Percentiles rank a stretch among this genome's conserved stretches.
These are phyloP conservation scores for Chaetoceros tenuissimus DNA, from an alignment of 108 stramenopile genomes.

Conservation along the genomic window DNA sequence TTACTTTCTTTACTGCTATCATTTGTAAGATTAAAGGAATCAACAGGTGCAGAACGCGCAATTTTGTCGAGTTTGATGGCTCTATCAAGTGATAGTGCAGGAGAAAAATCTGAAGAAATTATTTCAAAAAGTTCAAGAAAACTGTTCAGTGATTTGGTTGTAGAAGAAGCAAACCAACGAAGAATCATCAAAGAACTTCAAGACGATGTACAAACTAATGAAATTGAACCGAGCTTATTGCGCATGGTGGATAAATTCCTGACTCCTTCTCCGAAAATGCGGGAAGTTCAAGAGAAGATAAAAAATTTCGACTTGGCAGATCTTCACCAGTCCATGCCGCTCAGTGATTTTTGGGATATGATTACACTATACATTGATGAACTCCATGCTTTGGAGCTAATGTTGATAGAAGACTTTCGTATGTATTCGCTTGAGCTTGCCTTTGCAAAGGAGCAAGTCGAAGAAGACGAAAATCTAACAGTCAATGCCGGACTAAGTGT, in stretches of 20 bases:
- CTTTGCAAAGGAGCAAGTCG: constrained; percentile 6
- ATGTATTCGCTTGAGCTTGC: neutral
- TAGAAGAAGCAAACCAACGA: constrained; percentile 65
- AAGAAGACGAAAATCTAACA: constrained; percentile 4
- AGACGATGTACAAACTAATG: constrained; percentile 27
- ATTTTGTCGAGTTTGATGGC: constrained; percentile 38
- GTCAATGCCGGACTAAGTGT: constrained; percentile 1
- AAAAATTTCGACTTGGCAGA: constrained; percentile 16
- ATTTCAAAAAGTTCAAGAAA: constrained; percentile 10
- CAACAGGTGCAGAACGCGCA: constrained; percentile 59
- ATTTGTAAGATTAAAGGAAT: constrained; percentile 61
- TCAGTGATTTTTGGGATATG: constrained; percentile 43
- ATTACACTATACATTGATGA: constrained; percentile 64
- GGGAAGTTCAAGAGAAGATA: constrained; percentile 17
- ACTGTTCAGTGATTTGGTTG: constrained; percentile 51
- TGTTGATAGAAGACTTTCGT: constrained; percentile 45
- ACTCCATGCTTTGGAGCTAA: constrained; percentile 52
- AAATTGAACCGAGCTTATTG: constrained; percentile 17
- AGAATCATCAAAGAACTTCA: constrained; percentile 28
- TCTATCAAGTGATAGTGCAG: constrained; percentile 1
- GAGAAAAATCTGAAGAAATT: neutral
- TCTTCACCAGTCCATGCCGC: constrained; percentile 27
- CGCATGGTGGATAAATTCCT: constrained; percentile 28
- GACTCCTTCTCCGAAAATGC: constrained; percentile 9
- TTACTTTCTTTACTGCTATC: constrained; percentile 32